Evolutionary conservation across 441 rosid genomes (phyloP).

Genomic region (Corymbia calophylla): DNA sequence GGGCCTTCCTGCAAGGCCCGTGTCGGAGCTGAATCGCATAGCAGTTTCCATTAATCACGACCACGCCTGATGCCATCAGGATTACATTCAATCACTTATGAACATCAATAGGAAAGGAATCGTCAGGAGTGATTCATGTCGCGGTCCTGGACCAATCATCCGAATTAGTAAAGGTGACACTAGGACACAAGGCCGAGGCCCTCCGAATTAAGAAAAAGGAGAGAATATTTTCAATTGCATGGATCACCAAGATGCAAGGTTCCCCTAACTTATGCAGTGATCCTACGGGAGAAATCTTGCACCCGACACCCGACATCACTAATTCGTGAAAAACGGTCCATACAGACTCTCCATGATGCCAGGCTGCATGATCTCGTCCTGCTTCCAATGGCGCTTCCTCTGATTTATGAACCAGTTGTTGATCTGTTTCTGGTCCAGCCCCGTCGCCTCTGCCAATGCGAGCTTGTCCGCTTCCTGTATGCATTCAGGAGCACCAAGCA

Average conservation of each 20-base stretch:
- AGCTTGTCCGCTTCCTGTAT: slow-evolving; percentile 52
- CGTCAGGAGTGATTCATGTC: background rate
- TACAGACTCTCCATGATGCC: slow-evolving; percentile 31
- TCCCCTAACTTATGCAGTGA: background rate
- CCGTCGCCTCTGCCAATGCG: slow-evolving; percentile 38
- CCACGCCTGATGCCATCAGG: background rate
- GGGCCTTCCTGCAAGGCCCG: background rate
- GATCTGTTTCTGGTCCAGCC: slow-evolving; percentile 58
- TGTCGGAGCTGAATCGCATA: background rate
- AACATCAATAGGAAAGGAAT: background rate
- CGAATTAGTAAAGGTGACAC: background rate
- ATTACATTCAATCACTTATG: background rate
- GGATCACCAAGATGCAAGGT: background rate
- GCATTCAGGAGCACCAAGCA: background rate
- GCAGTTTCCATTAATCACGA: background rate
- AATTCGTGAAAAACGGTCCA: slow-evolving; percentile 10
- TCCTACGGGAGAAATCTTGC: background rate
- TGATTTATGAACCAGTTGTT: slow-evolving; percentile 67
- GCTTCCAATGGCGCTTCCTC: slow-evolving; percentile 69
- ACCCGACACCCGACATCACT: background rate
- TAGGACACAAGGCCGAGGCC: background rate
- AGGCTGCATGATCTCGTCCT: slow-evolving; percentile 42
- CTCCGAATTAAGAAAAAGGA: background rate
- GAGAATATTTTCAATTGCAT: background rate
- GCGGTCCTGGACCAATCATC: background rate